Evolutionary conservation across 805 yeast species (phyloP), one percentile per base, ranked within the genome.

Genomic region (Candida suzukii): DNA sequence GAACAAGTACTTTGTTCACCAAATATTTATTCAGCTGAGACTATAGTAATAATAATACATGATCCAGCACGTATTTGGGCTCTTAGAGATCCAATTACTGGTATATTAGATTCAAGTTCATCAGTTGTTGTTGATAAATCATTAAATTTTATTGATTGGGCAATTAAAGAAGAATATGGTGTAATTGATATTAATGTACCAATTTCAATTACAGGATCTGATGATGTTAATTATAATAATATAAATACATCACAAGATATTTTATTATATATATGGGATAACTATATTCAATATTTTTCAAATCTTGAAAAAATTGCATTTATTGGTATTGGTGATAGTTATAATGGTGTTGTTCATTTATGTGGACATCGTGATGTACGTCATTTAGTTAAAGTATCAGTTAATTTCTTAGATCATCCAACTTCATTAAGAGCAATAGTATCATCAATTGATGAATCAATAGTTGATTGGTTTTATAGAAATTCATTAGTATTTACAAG

Each of bases 21-120:
- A 11, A 73, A 77, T 41, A 73, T 90, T 21, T 77, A 77, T 57
- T 73, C 75, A 12, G 65, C 80, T 30, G 73, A 76, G n/a, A 76
- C 83, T 7, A 61, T 90, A 6, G 64, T 88, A 10, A 66, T 91
- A 9, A 58, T 86, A 7, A 77, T 90, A 17, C 98, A 90, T 60
- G 98, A 90, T 54, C 87, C 97, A 3, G 86, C 96, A 7, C 90
- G 88, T 44, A 73, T 93, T 7, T 88, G 96, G 95, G 95, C 95
- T 2, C 78, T 81, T 49, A 66, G 81, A 31, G 88, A 88, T 57
- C 86, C 95, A 0, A 61, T 80, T 5, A 77, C 84, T 10, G 98
- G 98, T 8, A 70, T 75, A 38, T 74, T 91, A 29, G 87, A 86
- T 47, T 70, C 88, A 14, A 72, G 76, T 36, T 74, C 83, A 1